These are phyloP conservation scores for Candida ponderosae DNA, from an alignment of 805 yeast species.

Conservation along the genomic window DNA sequence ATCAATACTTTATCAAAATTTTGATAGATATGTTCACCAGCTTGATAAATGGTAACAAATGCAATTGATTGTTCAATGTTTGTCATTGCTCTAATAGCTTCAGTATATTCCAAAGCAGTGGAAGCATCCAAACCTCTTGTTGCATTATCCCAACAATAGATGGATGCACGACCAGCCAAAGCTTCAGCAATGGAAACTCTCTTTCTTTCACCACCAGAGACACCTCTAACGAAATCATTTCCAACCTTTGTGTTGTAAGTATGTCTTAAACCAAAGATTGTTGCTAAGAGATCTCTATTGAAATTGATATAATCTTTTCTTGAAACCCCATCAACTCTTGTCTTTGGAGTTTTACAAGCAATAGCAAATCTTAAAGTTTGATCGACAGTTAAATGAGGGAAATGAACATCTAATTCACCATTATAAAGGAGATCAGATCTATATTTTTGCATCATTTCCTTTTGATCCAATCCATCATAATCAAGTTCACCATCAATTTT, in stretches of 20 bases:
- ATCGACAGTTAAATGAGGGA: slow-evolving; percentile 69
- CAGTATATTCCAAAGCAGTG: slow-evolving; percentile 69
- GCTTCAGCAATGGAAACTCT: slow-evolving; percentile 82
- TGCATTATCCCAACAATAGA: slow-evolving; percentile 74
- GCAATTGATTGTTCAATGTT: slow-evolving; percentile 44
- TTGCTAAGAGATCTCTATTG: slow-evolving; percentile 40
- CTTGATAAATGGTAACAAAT: slow-evolving; percentile 63
- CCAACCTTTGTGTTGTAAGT: slow-evolving; percentile 58
- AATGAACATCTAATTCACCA: slow-evolving; percentile 63
- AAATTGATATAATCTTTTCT: slow-evolving; percentile 39
- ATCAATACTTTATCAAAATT: slow-evolving; percentile 57
- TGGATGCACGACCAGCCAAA: slow-evolving; percentile 51
- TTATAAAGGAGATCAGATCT: slow-evolving; percentile 50
- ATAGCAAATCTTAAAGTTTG: slow-evolving; percentile 68
- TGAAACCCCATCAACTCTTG: slow-evolving; percentile 38
- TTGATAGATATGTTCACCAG: slow-evolving; percentile 58
- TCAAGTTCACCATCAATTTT: slow-evolving; percentile 45
- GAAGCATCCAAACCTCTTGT: slow-evolving; percentile 84
- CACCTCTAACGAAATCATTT: slow-evolving; percentile 58
- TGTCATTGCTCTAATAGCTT: slow-evolving; percentile 60
- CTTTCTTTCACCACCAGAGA: slow-evolving; percentile 82
- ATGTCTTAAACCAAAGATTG: slow-evolving; percentile 53
- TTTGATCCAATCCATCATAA: slow-evolving; percentile 55
- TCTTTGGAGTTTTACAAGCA: slow-evolving; percentile 57
- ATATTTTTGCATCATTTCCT: slow-evolving; percentile 51